Evolutionary conservation across 192 early-diverging fungal species (phyloP), one percentile per base, ranked within the genome.

Genomic region (Physocladia obscura): DNA sequence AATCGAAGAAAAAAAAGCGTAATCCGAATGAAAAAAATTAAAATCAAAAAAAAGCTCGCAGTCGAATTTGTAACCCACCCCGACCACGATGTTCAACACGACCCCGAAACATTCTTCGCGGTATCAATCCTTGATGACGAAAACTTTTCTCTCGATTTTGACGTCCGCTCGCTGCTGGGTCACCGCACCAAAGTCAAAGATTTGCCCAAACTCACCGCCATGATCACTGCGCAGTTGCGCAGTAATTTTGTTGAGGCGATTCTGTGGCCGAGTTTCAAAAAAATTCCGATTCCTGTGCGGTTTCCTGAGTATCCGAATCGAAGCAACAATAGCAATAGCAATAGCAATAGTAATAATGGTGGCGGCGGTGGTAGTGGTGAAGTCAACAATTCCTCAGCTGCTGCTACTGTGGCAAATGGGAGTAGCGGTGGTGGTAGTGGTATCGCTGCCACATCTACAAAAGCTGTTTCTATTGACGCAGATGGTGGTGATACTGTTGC

Each of bases 151-250:
- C 69, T 98, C 1, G 93, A 97, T 34, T 92, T 98, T 59, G 88
- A 92, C 39, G 90, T 96, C 1, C 87, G 90, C 48, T 95, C 95
- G 0, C 76, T 98, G 36, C 84, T 99, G 37, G 97, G 97, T 0
- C 94, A 95, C 74, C 87, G 93, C 68, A 95, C 97, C 29, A 99
- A 99, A 75, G 90, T 99, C 19, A 96, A 98, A 77, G 92, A 95
- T 70, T 82, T 98, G 56, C 95, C 95, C 11, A 97, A 95, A 77
- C 81, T 99, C 19, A 92, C 94, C 0, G 87, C 90, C 52, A 75
- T 99, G 6, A 92, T 99, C 48, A 89, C 84, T 15, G 81, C 85
- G 17, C 87, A 88, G 69, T 61, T 94, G 26, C 77, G 88, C 2
- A 77, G 84, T 13, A 78, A 85, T 8, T 91, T 91, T 77, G 76